A percentile compares a stretch with the other conserved stretches of the same genome.
Evolutionary conservation across 1,284 basidiomycete genomes (phyloP).

Genomic region (Cryptococcus amylolentus): DNA sequence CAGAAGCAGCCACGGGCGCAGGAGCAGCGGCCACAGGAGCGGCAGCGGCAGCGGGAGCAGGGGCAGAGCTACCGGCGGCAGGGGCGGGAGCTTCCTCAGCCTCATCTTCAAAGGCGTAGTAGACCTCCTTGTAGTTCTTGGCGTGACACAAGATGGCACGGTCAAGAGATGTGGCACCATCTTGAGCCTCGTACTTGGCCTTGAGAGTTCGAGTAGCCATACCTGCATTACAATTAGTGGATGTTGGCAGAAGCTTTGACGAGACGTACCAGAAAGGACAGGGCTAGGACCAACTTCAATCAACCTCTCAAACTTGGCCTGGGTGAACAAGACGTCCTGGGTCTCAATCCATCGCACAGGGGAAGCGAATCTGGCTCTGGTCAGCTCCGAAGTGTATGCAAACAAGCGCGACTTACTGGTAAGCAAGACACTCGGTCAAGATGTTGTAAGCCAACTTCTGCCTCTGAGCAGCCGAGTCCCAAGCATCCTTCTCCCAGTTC

Average conservation of each 20-base stretch:
- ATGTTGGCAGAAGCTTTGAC: neutral
- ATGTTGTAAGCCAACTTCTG: constrained; percentile 93
- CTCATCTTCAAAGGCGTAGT: constrained; percentile 96
- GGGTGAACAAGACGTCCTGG: constrained; percentile 86
- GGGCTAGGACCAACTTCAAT: constrained; percentile 96
- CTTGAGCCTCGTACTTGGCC: constrained; percentile 89
- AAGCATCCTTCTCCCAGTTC: constrained; percentile 88
- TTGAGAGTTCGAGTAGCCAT: constrained; percentile 95
- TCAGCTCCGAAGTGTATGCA: constrained; percentile 14
- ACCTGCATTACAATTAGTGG: constrained; percentile 49
- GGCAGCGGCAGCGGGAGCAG: constrained; percentile 50
- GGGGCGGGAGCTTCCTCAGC: constrained; percentile 54
- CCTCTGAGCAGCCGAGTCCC: constrained; percentile 75
- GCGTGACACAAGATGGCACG: constrained; percentile 87
- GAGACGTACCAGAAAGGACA: constrained; percentile 62
- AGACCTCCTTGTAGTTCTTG: constrained; percentile 94
- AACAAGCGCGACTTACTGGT: constrained; percentile 64
- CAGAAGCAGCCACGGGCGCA: constrained; percentile 52
- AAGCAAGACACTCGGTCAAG: constrained; percentile 91
- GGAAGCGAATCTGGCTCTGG: constrained; percentile 57
- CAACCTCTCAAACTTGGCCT: constrained; percentile 88
- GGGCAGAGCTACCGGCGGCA: constrained; percentile 50
- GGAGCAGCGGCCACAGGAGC: constrained; percentile 54
- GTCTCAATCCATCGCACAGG: constrained; percentile 99
- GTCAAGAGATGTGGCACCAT: constrained; percentile 76